phyloP scores from a whole-genome alignment of 495 filamentous ascomycete species.

The Neurospora africana region DNA sequence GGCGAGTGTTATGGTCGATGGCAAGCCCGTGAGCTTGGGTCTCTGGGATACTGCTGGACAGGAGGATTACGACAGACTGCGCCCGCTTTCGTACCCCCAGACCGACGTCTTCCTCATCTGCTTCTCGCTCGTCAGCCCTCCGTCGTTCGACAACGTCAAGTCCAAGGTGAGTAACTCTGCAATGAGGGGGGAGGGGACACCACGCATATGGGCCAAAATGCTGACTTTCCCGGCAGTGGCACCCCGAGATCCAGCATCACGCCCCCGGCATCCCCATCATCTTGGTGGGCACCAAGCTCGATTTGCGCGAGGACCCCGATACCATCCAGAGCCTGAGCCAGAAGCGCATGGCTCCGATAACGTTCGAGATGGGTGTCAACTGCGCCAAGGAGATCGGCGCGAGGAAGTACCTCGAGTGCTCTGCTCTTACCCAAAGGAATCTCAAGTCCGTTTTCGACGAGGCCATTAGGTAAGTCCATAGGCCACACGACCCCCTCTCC shows the following conservation, averaged over 20 bases:
- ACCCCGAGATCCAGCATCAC: conserved; percentile 92
- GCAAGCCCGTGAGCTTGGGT: conserved; percentile 90
- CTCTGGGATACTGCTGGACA: conserved; percentile 98
- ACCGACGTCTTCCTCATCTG: conserved; percentile 98
- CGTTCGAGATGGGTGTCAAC: conserved; percentile 75
- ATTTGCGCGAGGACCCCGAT: conserved; percentile 81
- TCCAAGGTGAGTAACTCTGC: conserved; percentile 59
- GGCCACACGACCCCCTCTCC: neutral
- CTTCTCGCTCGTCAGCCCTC: conserved; percentile 95
- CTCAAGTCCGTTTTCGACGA: conserved; percentile 97
- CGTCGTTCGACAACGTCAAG: conserved; percentile 95
- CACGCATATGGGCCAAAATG: neutral
- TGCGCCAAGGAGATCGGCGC: conserved; percentile 88
- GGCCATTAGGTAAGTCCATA: conserved; percentile 66
- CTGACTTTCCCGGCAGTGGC: conserved; percentile 54
- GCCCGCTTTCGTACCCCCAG: conserved; percentile 93
- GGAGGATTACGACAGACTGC: conserved; percentile 94
- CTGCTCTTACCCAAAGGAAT: conserved; percentile 90
- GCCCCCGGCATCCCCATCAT: conserved; percentile 94
- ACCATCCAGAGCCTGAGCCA: conserved; percentile 66
- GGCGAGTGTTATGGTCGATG: conserved; percentile 96
- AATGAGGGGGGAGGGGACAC: neutral
- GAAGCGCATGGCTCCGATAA: conserved; percentile 85
- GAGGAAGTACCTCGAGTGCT: conserved; percentile 94
- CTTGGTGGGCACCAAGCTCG: conserved; percentile 93